Evolutionary conservation across 1,284 basidiomycete species (phyloP).

Genomic region (Naganishia sp.): DNA sequence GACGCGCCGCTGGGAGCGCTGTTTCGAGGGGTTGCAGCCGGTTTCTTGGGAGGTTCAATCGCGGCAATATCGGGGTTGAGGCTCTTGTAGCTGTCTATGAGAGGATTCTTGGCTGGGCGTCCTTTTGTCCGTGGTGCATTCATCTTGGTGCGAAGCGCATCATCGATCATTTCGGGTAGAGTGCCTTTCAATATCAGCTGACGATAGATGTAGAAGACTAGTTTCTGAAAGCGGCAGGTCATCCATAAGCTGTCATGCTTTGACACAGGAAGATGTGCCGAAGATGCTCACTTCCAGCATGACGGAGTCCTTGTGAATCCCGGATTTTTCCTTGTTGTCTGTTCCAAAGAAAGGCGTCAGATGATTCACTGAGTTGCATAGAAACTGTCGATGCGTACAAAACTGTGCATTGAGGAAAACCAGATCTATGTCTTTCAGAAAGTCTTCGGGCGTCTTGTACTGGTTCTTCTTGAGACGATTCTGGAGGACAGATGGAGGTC

Average conservation of each 20-base stretch:
- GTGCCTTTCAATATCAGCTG: conserved; percentile 35
- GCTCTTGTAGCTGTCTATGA: conserved; percentile 26
- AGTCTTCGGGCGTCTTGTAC: conserved; percentile 44
- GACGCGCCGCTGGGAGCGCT: neutral
- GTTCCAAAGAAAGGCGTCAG: neutral
- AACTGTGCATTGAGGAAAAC: conserved; percentile 54
- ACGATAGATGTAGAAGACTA: conserved; percentile 43
- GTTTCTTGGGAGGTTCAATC: conserved; percentile 5
- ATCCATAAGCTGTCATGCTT: neutral
- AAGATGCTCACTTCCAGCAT: conserved; percentile 44
- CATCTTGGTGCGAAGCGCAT: conserved; percentile 7
- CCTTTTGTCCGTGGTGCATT: conserved; percentile 21
- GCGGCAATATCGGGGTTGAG: conserved; percentile 19
- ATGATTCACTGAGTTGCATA: neutral
- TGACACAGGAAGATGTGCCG: too few relatives aligned
- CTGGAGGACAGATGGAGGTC: conserved; percentile 31
- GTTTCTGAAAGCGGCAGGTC: conserved; percentile 34
- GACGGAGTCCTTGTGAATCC: conserved; percentile 48
- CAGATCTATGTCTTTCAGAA: conserved; percentile 51
- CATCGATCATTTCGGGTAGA: conserved; percentile 32
- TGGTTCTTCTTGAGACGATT: conserved; percentile 38
- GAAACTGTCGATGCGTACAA: conserved; percentile 41
- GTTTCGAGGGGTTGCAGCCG: too few relatives aligned
- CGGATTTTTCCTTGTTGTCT: conserved; percentile 52
- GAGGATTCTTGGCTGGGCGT: conserved; percentile 23